phyloP scores from a whole-genome alignment of 2,329 filamentous ascomycete genomes.

The Verticillium zaregamsianum region DNA sequence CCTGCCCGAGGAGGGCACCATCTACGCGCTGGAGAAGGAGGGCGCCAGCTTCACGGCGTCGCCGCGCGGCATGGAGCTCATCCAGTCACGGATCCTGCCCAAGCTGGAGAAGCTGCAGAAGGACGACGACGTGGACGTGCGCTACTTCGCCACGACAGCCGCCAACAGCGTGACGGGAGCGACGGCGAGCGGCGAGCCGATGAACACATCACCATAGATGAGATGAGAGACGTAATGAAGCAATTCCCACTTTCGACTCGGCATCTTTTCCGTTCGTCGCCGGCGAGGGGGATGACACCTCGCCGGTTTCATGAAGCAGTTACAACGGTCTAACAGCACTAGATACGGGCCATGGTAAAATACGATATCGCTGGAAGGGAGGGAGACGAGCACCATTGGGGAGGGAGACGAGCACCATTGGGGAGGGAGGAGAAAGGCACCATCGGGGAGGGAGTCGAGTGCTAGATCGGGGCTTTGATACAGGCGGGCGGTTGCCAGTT shows the following conservation, averaged over 20 bases:
- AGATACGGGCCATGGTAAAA: not conserved
- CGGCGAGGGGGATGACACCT: not conserved
- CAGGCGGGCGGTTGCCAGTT: not conserved
- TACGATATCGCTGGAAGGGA: not conserved
- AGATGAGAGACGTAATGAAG: slow-evolving; percentile 40
- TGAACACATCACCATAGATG: slow-evolving; percentile 63
- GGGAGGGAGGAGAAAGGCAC: not conserved
- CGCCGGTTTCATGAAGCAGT: not conserved
- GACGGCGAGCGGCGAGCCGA: slow-evolving; percentile 49
- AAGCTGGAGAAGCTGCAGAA: slow-evolving; percentile 93
- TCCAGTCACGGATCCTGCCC: slow-evolving; percentile 81
- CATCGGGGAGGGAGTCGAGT: not conserved
- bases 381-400: not conserved
- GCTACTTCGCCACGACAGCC: slow-evolving; percentile 94
- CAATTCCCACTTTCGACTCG: slow-evolving; percentile 32
- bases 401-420: not conserved
- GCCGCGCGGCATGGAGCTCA: slow-evolving; percentile 70
- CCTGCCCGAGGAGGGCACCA: slow-evolving; percentile 81
- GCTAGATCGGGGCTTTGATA: not conserved
- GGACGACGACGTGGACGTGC: slow-evolving; percentile 96
- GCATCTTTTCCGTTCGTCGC: not conserved
- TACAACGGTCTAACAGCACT: not conserved
- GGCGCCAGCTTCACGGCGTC: slow-evolving; percentile 60
- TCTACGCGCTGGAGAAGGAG: slow-evolving; percentile 80
- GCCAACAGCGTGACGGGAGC: slow-evolving; percentile 53